These are phyloP conservation scores for Hysterangium stoloniferum DNA, from an alignment of 768 basidiomycete species.

Conservation along the genomic window DNA sequence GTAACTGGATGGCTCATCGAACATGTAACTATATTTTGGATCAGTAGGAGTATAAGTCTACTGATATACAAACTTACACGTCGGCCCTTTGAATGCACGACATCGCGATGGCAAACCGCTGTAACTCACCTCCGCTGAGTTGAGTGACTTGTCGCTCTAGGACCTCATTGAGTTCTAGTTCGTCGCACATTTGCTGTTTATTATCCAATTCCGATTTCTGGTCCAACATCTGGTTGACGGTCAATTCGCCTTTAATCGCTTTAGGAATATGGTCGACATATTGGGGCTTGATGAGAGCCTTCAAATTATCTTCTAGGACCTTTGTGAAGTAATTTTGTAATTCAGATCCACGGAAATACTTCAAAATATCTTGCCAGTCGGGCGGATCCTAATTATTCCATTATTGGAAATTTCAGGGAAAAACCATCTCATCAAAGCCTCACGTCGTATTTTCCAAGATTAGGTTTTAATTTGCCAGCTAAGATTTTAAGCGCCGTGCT, in stretches of 20 bases:
- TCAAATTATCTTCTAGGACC: slow-evolving; percentile 95
- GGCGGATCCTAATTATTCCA: slow-evolving; percentile 69
- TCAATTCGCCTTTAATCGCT: slow-evolving; percentile 85
- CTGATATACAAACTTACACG: slow-evolving; percentile 51
- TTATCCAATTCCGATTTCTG: slow-evolving; percentile 85
- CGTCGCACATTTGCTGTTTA: slow-evolving; percentile 76
- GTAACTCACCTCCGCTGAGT: slow-evolving; percentile 93
- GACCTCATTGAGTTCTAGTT: slow-evolving; percentile 82
- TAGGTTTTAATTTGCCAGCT: slow-evolving; percentile 96
- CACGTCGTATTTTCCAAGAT: slow-evolving; percentile 93
- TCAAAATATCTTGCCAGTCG: slow-evolving; percentile 97
- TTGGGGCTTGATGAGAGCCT: slow-evolving; percentile 98
- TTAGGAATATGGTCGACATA: slow-evolving; percentile 99
- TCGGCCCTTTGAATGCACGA: slow-evolving; percentile 92
- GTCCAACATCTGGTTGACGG: slow-evolving; percentile 87
- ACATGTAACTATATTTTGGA: slow-evolving; percentile 71
- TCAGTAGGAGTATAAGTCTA: neutral
- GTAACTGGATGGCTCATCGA: slow-evolving; percentile 98
- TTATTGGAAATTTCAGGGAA: neutral
- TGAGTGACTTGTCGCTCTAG: slow-evolving; percentile 78
- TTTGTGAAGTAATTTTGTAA: slow-evolving; percentile 99
- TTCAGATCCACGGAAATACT: slow-evolving; percentile 97
- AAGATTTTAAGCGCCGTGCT: slow-evolving; percentile 95
- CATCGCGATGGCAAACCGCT: slow-evolving; percentile 97
- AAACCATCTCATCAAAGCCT: slow-evolving; percentile 22